Conservation (phyloP, 805 yeast species). For the Zygoascus bituminiphila region DNA sequence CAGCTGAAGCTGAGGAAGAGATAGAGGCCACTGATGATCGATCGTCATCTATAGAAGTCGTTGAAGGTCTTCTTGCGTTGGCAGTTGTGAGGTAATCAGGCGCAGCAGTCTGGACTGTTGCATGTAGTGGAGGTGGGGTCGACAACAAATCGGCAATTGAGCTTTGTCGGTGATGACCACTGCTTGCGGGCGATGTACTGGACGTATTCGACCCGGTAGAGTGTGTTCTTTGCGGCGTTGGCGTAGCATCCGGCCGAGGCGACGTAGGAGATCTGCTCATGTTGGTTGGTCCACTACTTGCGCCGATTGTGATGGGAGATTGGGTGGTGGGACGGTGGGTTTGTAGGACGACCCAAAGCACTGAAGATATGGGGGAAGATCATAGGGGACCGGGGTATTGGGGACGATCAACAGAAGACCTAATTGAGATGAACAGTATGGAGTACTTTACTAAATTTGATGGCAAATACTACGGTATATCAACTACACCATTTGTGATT, state of each 20-base stretch:
- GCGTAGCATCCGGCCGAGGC: not conserved
- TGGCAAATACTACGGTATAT: no score
- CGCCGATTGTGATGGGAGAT: not conserved
- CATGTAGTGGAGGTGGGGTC: constrained; percentile 25
- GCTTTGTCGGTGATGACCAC: constrained; percentile 9
- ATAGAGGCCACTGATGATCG: not conserved
- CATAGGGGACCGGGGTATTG: not conserved
- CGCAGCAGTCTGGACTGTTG: not conserved
- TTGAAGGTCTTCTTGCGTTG: not conserved
- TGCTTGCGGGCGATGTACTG: not conserved
- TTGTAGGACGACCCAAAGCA: not conserved
- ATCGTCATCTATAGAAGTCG: constrained; percentile 1
- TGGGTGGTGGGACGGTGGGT: not conserved
- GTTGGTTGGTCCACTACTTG: no score
- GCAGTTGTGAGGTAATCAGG: constrained; percentile 3
- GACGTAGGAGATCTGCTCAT: not conserved
- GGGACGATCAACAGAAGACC: no score
- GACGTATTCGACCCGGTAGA: not conserved
- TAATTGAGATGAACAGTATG: not conserved
- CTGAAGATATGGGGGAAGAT: not conserved
- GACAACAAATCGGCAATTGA: constrained; percentile 27
- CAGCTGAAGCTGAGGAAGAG: not conserved
- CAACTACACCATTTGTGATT: no score
- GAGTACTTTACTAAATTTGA: not conserved
- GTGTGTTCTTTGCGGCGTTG: not conserved